A percentile compares a stretch with the other conserved stretches of the same genome.
Evolutionary conservation across 148 eudicot species (phyloP).

Genomic region (Rhododendron williamsianum): DNA sequence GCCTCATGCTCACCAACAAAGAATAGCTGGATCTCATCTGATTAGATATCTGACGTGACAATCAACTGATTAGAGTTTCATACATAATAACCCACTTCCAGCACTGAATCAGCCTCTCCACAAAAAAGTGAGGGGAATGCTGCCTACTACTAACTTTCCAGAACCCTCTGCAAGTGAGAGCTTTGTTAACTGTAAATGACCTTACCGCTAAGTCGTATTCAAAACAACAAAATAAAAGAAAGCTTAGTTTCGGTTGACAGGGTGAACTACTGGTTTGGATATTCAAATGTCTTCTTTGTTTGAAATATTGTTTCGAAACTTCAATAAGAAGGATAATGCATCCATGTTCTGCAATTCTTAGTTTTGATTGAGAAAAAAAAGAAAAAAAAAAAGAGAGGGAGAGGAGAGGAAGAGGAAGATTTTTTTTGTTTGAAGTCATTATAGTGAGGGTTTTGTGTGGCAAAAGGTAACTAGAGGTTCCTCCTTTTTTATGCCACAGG

Average conservation of each 20-base stretch:
- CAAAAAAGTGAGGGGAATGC: neutral
- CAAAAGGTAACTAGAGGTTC: neutral
- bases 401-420: neutral
- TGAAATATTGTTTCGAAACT: neutral
- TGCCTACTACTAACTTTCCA: neutral
- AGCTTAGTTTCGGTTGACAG: neutral
- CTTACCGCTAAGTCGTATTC: neutral
- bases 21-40: neutral
- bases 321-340: neutral
- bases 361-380: neutral
- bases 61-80: neutral
- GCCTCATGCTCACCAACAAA: neutral
- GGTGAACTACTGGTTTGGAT: neutral
- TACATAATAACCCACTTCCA: neutral
- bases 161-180: neutral
- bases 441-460: neutral
- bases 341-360: neutral
- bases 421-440: neutral
- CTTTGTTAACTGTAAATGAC: neutral
- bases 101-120: neutral
- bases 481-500: neutral
- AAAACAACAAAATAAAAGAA: neutral
- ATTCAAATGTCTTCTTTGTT: neutral
- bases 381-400: neutral
- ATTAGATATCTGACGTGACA: neutral